Base-by-base conservation (phyloP, 768 basidiomycete species). In the Pisolithus tinctorius region DNA sequence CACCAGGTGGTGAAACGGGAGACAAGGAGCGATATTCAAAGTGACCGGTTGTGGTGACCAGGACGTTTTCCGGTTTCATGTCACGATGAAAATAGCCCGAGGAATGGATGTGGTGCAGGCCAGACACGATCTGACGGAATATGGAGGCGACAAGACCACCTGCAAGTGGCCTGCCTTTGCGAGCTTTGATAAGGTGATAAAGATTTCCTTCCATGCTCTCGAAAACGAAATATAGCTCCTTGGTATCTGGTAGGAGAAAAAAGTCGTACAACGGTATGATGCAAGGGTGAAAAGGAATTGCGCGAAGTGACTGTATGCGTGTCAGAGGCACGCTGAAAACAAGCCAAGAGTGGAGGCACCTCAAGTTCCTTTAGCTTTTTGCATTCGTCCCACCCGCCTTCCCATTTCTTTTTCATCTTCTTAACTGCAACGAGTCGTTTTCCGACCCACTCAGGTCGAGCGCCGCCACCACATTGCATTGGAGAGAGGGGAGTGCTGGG, bases 171-270 rank as follows among this genome's bases (percentile, higher is more conserved):
- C 94, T 84, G 53, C 94, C 93, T 71, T 91, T 92, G 55, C 96
- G 86, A 44, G 93, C 83, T 73, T 95, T 97, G 71, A 97, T 95
- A 73, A 99, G 88, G 68, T 99, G 96, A 71, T 95, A 99, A 45
- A 99, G 82, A 71, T 99, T 98, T 63, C 96, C 96, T 70, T 99
- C 96, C 96, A 99, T 98, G 63, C 93, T 94, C 71, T 99, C 96
- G 70, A 99, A 99, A 44, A 98, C 95, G 64, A 98, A 98, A 70
- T 98, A 96, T 60, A 99, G 89, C 70, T 99, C 94, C 69, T 91
- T 92, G 54, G 91, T 81, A 59, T 84, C 81, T 4, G 96, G 96
- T n/a, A 93, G 83, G 59, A 99, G 88, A 75, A 98, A 99, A 63
- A 92, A 94, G 71, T 99, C 96, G 76, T 98, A 99, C 59, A 99